phyloP scores from a whole-genome alignment of 768 basidiomycete genomes.

The Lyophyllum semitale region DNA sequence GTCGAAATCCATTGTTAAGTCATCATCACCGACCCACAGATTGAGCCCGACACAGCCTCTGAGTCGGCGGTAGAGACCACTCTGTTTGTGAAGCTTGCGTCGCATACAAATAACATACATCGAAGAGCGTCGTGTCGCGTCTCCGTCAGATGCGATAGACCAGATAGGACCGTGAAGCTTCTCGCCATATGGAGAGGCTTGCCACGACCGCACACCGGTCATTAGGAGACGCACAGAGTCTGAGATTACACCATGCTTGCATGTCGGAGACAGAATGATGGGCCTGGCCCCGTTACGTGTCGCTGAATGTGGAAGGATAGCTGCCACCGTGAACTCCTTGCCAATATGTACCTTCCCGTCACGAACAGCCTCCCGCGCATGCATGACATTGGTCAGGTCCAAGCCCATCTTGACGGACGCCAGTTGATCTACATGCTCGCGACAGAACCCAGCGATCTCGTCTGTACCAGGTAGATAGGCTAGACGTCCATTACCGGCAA shows the following conservation, averaged over 20 bases:
- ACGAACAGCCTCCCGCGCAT: conserved; percentile 15
- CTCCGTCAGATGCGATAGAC: conserved; percentile 22
- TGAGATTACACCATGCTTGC: conserved; percentile 17
- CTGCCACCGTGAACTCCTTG: conserved; percentile 28
- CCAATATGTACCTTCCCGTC: conserved; percentile 26
- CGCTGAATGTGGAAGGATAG: conserved; percentile 21
- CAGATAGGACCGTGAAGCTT: conserved; percentile 14
- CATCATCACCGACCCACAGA: conserved; percentile 12
- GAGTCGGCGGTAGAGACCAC: conserved; percentile 16
- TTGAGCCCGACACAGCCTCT: conserved; percentile 14
- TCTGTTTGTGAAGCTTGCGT: conserved; percentile 6
- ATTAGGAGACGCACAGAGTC: conserved; percentile 15
- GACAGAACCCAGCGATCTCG: conserved; percentile 28
- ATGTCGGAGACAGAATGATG: conserved; percentile 20
- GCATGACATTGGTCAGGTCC: conserved; percentile 12
- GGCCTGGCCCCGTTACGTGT: conserved; percentile 20
- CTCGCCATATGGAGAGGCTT: conserved; percentile 21
- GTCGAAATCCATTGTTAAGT: conserved; percentile 21
- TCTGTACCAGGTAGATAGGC: conserved; percentile 24
- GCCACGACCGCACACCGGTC: conserved; percentile 20
- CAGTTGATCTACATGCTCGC: conserved; percentile 19
- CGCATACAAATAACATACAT: conserved; percentile 24
- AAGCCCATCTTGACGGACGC: conserved; percentile 19
- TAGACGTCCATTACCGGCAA: conserved; percentile 20
- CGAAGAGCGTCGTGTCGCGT: conserved; percentile 19